phyloP scores from a whole-genome alignment of 208 protist genomes.

The Leishmania lainsoni region DNA sequence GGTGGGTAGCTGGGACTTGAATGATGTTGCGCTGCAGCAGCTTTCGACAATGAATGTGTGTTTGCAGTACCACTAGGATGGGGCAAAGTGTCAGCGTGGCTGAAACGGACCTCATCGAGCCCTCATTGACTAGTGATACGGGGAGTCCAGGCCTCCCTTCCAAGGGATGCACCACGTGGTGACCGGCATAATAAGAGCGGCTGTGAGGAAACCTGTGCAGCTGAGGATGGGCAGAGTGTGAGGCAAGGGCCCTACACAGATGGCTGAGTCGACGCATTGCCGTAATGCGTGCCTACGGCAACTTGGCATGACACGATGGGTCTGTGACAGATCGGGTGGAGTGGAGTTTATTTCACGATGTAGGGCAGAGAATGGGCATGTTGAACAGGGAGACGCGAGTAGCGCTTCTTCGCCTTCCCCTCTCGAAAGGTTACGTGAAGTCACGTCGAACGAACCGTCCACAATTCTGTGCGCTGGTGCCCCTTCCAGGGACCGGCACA shows the following conservation, averaged over 20 bases:
- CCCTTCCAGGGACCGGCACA: neutral
- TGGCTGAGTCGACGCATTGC: neutral
- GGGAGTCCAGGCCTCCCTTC: neutral
- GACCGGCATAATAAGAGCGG: neutral
- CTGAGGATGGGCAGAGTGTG: neutral
- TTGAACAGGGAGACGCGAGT: neutral
- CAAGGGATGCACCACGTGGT: neutral
- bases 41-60: neutral
- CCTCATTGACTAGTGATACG: neutral
- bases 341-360: neutral
- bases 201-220: neutral
- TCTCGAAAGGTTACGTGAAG: neutral
- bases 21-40: neutral
- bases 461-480: neutral
- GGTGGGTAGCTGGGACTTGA: neutral
- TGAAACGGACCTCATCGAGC: neutral
- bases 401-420: neutral
- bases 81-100: neutral
- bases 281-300: neutral
- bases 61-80: neutral
- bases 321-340: neutral
- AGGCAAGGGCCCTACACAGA: neutral
- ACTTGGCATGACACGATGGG: neutral
- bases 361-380: neutral
- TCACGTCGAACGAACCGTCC: neutral